A percentile compares a stretch with the other conserved stretches of the same genome.
Conservation (phyloP, 1,139 yeast genomes). For the Nematodospora anomalae region DNA sequence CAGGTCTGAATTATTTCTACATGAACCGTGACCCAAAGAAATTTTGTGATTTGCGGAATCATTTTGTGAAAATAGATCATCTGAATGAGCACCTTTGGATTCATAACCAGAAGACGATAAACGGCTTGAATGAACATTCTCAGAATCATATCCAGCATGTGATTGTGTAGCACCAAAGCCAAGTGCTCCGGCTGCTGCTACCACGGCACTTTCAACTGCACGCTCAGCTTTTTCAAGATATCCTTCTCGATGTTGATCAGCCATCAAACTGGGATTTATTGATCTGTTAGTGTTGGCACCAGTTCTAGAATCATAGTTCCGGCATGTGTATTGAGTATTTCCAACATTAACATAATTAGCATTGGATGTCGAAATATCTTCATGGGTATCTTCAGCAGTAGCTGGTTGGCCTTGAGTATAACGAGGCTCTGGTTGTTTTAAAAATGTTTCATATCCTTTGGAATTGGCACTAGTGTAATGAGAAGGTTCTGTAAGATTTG, state of each 20-base stretch:
- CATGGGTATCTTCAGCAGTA: conserved; percentile 1
- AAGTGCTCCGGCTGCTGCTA: neutral
- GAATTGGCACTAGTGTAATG: conserved; percentile 6
- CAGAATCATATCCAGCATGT: too few relatives aligned
- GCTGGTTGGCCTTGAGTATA: conserved; percentile 9
- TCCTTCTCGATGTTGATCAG: neutral
- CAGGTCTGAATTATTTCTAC: neutral
- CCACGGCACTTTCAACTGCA: neutral
- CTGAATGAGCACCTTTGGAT: conserved; percentile 1
- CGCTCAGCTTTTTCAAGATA: neutral
- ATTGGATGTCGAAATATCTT: neutral
- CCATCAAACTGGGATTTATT: neutral
- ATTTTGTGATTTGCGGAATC: too few relatives aligned
- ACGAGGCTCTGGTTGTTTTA: conserved; percentile 5
- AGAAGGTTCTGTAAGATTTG: conserved; percentile 6
- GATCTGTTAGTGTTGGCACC: neutral
- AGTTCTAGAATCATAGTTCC: neutral
- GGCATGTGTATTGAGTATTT: neutral
- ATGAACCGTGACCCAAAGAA: neutral
- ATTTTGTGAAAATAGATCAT: too few relatives aligned
- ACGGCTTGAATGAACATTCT: too few relatives aligned
- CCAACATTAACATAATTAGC: neutral
- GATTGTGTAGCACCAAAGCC: neutral
- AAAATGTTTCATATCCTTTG: conserved; percentile 1
- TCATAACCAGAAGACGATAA: conserved; percentile 3